Base-by-base conservation (phyloP, 495 filamentous ascomycete genomes). In the Aspergillus mulundensis region DNA sequence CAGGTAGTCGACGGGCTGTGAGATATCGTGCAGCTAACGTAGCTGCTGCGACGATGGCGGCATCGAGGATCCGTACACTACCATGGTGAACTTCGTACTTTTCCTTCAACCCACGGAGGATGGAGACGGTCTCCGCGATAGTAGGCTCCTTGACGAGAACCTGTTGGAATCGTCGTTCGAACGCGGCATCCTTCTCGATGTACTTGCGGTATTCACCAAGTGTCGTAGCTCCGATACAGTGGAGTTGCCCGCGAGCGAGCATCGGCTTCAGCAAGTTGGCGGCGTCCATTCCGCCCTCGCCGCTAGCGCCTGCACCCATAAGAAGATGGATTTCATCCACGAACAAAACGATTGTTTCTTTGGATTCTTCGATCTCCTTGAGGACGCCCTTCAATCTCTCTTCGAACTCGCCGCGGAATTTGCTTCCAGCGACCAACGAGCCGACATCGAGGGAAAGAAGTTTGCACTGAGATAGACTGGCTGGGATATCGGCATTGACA, bases 331-430 rank as follows among this genome's bases (percentile, higher is more conserved):
- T 98, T 66, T 98, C 94, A 66, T 98, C 94, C 58, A 98, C 92
- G 61, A 98, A 98, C 25, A 98, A 84, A 45, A 98, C 85, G 55
- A 98, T 96, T 77, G 90, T 96, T 24, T 98, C 91, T 67, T 93
- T 91, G n/a, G 91, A 91, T 50, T 97, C 89, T 52, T 91, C 82
- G 48, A 98, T 96, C 67, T 98, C 94, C 69, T 97, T 97, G 53
- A 98, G 76, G 16, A 98, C 92, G 12, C 94, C 90, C 80, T 98
- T 98, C 91, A 98, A 96, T 56, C 94, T 83, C 76, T 98, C 94
- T 69, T 98, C 94, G 61, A 98, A 98, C 70, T 98, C 94, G 69
- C 94, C 94, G 44, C 94, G 81, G 77, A 93, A 98, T 70, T 98
- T 98, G 80, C 91, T 96, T 51, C 94, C 94, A 23, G 94, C 94